Base-by-base conservation (phyloP, 139 green algal genomes). In the Raphidocelis subcapitata region DNA sequence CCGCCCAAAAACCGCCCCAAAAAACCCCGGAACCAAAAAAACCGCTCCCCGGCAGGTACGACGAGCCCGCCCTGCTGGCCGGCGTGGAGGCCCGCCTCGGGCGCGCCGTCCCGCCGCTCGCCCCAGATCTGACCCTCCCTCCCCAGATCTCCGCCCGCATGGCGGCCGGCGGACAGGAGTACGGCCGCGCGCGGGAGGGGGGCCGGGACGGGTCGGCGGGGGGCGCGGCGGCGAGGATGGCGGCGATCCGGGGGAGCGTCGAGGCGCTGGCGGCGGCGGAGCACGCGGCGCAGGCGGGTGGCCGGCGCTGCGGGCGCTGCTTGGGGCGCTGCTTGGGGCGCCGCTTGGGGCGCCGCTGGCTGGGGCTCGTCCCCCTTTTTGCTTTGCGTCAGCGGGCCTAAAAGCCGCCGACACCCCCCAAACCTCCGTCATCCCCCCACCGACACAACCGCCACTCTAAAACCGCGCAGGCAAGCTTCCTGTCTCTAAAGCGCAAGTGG, bases 41-140 rank as follows among this genome's bases (percentile, higher is more conserved):
- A 67, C 41, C 21, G 23, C 29, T 31, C 28, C n/a, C 18, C 35
- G 1, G 0, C 69, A 82, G 79, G 91, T 90, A 91, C 23, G 73
- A 94, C 56, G 91, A 96, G 75, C 73, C 41, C 1, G 33, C 68
- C 26, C 72, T 93, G 31, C 51, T 93, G 65, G 69, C 81, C 51
- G 84, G 89, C 5, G 77, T 95, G 0, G 88, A 97, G 75, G 67
- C 59, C 29, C 78, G 90, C 21, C 65, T 95, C 14, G 72, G 80
- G 16, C 71, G 67, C 28, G 35, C 75, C 26, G 70, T 93, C 2
- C 62, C 72, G 3, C 46, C 74, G 16, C 56, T 94, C n/a, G 54
- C 36, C 2, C 62, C 82, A 2, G 89, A 95, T 76, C 46, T 95
- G 32, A 79, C 35, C 4, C 80, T 95, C 59, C 90, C 90, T 1